These are phyloP conservation scores for Cercophora newfieldiana DNA, from an alignment of 495 filamentous ascomycete genomes.

Conservation along the genomic window DNA sequence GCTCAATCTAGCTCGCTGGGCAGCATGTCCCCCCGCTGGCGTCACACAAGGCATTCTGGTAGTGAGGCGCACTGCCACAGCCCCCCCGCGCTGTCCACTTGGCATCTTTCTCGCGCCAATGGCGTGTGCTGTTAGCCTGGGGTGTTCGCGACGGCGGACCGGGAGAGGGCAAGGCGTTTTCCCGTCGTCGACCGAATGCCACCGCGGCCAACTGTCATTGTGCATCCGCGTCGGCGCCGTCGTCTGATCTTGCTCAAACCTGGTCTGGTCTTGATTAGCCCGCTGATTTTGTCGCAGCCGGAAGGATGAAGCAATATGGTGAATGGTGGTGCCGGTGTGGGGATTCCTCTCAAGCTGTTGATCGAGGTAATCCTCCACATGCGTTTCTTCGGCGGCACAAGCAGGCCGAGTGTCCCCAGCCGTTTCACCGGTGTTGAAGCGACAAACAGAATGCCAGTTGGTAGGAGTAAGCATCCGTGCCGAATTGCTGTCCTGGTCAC, in stretches of 20 bases:
- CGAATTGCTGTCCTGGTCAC: background rate
- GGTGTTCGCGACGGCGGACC: conserved; percentile 1
- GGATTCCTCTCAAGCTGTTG: background rate
- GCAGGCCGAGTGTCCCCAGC: background rate
- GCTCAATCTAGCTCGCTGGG: conserved; percentile 4
- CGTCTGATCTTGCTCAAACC: background rate
- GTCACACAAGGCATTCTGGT: conserved; percentile 19
- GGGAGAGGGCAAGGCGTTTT: conserved; percentile 19
- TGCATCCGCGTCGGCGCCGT: background rate
- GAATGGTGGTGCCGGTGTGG: background rate
- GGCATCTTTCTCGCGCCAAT: background rate
- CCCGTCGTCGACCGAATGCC: background rate
- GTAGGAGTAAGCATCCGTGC: background rate
- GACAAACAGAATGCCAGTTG: background rate
- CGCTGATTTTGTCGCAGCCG: background rate
- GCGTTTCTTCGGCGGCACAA: background rate
- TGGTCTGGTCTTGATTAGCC: background rate
- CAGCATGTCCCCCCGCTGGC: background rate
- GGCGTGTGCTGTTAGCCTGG: background rate
- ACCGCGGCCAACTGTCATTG: background rate
- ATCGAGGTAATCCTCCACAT: background rate
- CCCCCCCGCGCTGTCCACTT: conserved; percentile 11
- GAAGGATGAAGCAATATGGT: background rate
- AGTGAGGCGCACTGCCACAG: conserved; percentile 23
- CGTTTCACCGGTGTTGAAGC: background rate